Evolutionary conservation across 2,329 filamentous ascomycete genomes (phyloP).

Genomic region (Chrysosphaeria jannelii): DNA sequence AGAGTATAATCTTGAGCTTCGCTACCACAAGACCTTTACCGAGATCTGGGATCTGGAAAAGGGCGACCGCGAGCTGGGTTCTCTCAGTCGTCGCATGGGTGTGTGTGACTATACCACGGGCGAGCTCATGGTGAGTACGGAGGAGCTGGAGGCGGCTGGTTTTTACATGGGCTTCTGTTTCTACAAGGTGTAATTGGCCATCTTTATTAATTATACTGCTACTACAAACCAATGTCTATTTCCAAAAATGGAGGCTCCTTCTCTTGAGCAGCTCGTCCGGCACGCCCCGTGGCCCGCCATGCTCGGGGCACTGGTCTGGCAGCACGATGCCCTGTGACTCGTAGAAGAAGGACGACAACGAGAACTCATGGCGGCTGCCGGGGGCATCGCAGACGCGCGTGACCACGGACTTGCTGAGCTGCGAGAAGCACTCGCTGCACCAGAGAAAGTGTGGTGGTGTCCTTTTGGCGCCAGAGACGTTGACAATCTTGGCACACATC

Average conservation of each 20-base stretch:
- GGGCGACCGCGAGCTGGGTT: constrained; percentile 50
- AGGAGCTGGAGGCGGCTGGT: constrained; percentile 75
- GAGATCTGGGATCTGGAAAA: constrained; percentile 87
- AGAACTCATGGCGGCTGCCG: constrained; percentile 8
- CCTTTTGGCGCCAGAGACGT: constrained; percentile 5
- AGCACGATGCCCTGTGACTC: constrained; percentile 8
- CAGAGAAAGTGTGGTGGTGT: constrained; percentile 7
- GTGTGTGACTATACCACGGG: constrained; percentile 44
- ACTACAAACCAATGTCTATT: too few relatives aligned
- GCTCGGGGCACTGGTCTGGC: too few relatives aligned
- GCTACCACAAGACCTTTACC: constrained; percentile 72
- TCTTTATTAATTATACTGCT: neutral
- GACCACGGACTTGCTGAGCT: constrained; percentile 6
- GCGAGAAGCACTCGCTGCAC: constrained; percentile 9
- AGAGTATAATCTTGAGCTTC: constrained; percentile 84
- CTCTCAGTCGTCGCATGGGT: constrained; percentile 83
- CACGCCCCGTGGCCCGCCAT: too few relatives aligned
- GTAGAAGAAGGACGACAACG: constrained; percentile 9
- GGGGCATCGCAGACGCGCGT: constrained; percentile 6
- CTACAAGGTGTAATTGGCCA: constrained; percentile 47
- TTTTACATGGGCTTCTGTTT: constrained; percentile 95
- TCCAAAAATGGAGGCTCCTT: too few relatives aligned
- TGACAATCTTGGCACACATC: constrained; percentile 10
- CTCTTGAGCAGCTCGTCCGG: too few relatives aligned
- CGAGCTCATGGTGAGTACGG: constrained; percentile 39